Percentiles rank a stretch among this genome's conserved stretches.
These are phyloP conservation scores for Metschnikowia aberdeeniae DNA, from an alignment of 805 yeast genomes.

Conservation along the genomic window DNA sequence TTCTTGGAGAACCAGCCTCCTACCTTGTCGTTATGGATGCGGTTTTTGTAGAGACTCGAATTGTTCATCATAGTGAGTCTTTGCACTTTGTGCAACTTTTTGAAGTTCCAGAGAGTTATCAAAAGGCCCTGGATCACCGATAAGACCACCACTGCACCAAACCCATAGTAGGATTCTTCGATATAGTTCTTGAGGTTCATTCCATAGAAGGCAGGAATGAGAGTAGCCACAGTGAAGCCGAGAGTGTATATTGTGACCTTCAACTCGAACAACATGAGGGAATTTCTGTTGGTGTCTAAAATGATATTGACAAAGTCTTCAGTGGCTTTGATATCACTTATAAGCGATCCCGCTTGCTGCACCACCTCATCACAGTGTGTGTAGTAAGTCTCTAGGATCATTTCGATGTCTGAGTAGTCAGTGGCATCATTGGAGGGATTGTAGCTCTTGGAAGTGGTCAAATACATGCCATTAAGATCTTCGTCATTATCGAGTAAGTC, in stretches of 20 bases:
- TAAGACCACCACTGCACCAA: constrained; percentile 49
- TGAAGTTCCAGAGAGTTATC: constrained; percentile 54
- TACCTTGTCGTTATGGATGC: constrained; percentile 5
- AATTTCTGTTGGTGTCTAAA: constrained; percentile 85
- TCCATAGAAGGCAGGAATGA: constrained; percentile 85
- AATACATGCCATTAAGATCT: constrained; percentile 74
- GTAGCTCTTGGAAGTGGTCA: constrained; percentile 41
- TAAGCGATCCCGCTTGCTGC: constrained; percentile 80
- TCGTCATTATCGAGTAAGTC: constrained; percentile 85
- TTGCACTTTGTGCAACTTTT: constrained; percentile 57
- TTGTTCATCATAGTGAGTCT: constrained; percentile 55
- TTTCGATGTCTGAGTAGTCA: constrained; percentile 73
- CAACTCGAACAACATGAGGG: constrained; percentile 81
- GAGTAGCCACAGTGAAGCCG: constrained; percentile 80
- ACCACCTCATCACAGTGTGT: constrained; percentile 91
- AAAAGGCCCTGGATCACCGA: constrained; percentile 52
- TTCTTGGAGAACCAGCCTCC: constrained; percentile 6
- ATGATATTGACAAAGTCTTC: constrained; percentile 92
- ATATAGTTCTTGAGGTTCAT: constrained; percentile 79
- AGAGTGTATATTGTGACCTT: constrained; percentile 79
- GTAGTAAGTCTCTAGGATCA: constrained; percentile 83
- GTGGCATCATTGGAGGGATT: constrained; percentile 15
- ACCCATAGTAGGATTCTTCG: constrained; percentile 64
- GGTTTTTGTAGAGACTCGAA: constrained; percentile 6
- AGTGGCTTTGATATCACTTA: constrained; percentile 81